These are phyloP conservation scores for Seminavis robusta DNA, from an alignment of 108 stramenopile species.

Conservation along the genomic window DNA sequence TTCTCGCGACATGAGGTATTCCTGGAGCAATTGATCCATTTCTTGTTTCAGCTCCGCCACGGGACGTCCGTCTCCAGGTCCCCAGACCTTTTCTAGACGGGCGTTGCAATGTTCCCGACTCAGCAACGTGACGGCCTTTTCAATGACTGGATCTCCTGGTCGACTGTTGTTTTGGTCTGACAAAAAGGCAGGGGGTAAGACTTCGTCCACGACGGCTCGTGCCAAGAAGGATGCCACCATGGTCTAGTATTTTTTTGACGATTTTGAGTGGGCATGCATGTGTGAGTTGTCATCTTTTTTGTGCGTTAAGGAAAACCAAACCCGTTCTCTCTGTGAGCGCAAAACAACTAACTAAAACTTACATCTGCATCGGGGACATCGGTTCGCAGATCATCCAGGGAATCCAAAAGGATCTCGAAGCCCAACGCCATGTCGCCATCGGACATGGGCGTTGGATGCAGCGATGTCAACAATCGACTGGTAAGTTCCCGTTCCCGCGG, in stretches of 20 bases:
- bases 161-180: constrained; percentile 83
- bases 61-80: constrained; percentile 93
- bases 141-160: constrained; percentile 79
- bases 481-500: constrained; percentile 86
- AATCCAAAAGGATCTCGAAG: constrained; percentile 83
- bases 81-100: constrained; percentile 93
- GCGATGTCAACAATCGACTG: constrained; percentile 73
- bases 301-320: too few relatives aligned
- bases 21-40: constrained; percentile 89
- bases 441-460: constrained; percentile 78
- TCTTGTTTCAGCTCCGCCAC: constrained; percentile 92
- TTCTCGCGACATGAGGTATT: constrained; percentile 88
- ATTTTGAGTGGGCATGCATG: neutral
- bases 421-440: constrained; percentile 78
- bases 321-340: too few relatives aligned
- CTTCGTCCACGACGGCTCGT: constrained; percentile 94
- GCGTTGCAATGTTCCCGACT: constrained; percentile 88
- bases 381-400: constrained; percentile 79
- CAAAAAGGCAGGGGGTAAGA: constrained; percentile 91
- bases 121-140: constrained; percentile 83
- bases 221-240: constrained; percentile 89
- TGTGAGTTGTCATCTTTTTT: neutral
- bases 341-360: constrained; percentile 9
- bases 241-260: constrained; percentile 21
- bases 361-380: constrained; percentile 89